Base-by-base conservation (phyloP, 2,329 filamentous ascomycete genomes). In the Fusarium musae region DNA sequence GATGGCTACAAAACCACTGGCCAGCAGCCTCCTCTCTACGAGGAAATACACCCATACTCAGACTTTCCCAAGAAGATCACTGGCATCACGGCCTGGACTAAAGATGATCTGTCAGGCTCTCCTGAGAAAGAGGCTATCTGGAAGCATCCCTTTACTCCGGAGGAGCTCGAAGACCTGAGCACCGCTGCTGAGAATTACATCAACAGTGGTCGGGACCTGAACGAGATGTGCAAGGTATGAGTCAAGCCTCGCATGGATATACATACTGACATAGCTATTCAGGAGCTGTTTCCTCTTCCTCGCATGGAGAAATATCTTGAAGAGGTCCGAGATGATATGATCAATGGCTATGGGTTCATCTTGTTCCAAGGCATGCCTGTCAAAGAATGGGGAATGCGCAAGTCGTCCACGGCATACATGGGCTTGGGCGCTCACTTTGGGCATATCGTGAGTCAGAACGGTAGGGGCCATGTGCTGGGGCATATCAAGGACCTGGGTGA, bases 301-400 rank as follows among this genome's bases (percentile, higher is more conserved):
- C 62, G 28, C 2, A 46, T 70, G 15, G 58, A 26, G 74, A 66
- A 17, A 77, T 84, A 19, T 63, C 80, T 86, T 37, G 54, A 70
- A 19, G 49, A 67, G 21, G 76, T 84, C 6, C 82, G 84, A 28
- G 69, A 79, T 11, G 82, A 84, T 66, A 80, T 86, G 36, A 82
- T 96, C 57, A 89, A 96, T 79, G 94, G 93, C 72, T 95, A 95
- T 78, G 94, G 94, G 17, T 97, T 97, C 84, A 92, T 96, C 72
- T 87, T 97, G n/a, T 96, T 96, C 86, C 96, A 95, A 81, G 91
- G 92, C 66, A 91, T 97, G 78, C 94, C 93, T 2, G 93, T 95
- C 2, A 78, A 88, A 37, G 79, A 88, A 82, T 97, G 94, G 94
- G 91, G 92, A 2, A 88, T 90, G 62, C 88, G 90, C 80, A 97